Conservation (phyloP, 257 asterid genomes). For the Przewalskia tangutica region DNA sequence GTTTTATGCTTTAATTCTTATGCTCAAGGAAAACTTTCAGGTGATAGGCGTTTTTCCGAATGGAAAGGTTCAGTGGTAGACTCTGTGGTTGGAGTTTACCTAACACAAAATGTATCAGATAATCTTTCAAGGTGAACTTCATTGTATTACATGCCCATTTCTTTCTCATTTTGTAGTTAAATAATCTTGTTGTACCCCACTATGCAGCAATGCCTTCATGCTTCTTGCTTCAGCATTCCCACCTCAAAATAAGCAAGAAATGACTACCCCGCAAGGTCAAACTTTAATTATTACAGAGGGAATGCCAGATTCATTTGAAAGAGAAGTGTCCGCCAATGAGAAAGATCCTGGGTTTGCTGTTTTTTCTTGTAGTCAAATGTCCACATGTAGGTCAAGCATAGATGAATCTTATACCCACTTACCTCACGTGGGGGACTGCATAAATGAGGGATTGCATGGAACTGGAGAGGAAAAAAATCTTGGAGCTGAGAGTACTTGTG, state of each 20-base stretch:
- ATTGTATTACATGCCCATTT: not conserved
- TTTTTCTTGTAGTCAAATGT: not conserved
- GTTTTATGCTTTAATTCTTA: not conserved
- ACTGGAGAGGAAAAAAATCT: not conserved
- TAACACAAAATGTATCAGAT: slow-evolving; percentile 56
- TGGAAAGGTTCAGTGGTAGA: slow-evolving; percentile 66
- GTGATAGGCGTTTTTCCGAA: slow-evolving; percentile 25
- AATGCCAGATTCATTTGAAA: not conserved
- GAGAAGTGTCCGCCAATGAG: not conserved
- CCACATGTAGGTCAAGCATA: not conserved
- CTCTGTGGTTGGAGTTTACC: slow-evolving; percentile 47
- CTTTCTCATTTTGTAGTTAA: not conserved
- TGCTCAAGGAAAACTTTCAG: slow-evolving; percentile 16
- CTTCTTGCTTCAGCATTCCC: slow-evolving; percentile 36
- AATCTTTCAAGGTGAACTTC: slow-evolving; percentile 40
- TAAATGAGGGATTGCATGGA: not conserved
- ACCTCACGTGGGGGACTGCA: not conserved
- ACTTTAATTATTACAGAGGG: not conserved
- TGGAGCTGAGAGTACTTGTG: not conserved
- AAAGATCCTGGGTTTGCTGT: not conserved
- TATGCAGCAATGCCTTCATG: slow-evolving; percentile 51
- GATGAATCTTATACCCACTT: not conserved
- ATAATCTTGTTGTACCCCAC: not conserved
- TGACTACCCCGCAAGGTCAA: slow-evolving; percentile 5
- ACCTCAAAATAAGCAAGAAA: not conserved